These are phyloP conservation scores for Aspergillus incahuasiensis DNA, from an alignment of 495 filamentous ascomycete genomes.

Conservation along the genomic window DNA sequence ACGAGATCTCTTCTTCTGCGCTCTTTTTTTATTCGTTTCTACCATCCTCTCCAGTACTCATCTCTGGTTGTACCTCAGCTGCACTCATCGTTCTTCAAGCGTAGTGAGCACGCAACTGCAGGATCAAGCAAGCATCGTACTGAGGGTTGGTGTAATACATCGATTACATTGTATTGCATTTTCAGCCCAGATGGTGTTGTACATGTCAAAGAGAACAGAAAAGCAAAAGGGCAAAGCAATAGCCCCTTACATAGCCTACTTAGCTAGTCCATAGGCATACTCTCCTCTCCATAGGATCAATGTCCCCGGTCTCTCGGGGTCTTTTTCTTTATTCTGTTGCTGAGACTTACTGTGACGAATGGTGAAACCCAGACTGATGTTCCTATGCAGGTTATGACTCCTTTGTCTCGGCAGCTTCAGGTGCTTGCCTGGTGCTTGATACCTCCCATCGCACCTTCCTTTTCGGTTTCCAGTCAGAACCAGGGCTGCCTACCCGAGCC, in stretches of 20 bases:
- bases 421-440: not conserved
- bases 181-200: not conserved
- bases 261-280: not conserved
- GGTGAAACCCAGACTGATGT: not conserved
- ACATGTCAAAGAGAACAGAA: not conserved
- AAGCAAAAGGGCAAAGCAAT: not conserved
- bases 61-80: too few relatives aligned
- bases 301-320: not conserved
- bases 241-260: not conserved
- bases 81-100: not conserved
- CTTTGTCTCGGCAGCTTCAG: not conserved
- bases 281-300: not conserved
- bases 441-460: too few relatives aligned
- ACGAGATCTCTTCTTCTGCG: conserved; percentile 1
- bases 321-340: not conserved
- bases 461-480: too few relatives aligned
- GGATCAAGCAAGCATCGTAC: not conserved
- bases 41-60: not conserved
- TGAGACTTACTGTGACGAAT: not conserved
- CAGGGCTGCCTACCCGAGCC: too few relatives aligned
- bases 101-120: not conserved
- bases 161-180: not conserved
- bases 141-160: not conserved
- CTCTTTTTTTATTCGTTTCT: not conserved
- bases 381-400: not conserved